Base-by-base conservation (phyloP, 2,329 filamentous ascomycete species). In the Fusarium sp. region DNA sequence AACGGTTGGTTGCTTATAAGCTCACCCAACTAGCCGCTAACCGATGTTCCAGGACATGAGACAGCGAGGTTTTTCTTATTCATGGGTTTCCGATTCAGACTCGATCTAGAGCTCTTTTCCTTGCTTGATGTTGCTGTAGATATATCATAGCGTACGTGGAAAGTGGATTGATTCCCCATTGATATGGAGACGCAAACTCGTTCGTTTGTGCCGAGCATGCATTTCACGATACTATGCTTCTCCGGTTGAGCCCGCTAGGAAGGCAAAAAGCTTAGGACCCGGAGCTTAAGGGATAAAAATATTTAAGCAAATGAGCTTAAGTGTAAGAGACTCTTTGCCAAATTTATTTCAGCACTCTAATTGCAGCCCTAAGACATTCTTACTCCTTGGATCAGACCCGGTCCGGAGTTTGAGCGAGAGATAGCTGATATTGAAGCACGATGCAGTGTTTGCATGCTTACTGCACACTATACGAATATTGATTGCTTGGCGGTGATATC, bases 391-490 rank as follows among this genome's bases (percentile, higher is more conserved):
- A 15, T 46, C 44, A 29, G 44, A 16, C 44, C 44, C 57, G 58
- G 66, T 35, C 55, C 64, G 45, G 66, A 58, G 46, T 48, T 73
- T 73, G 66, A 73, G 48, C 61, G 60, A 66, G 39, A 46, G 48
- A 51, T 37, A 37, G 52, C 60, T 61, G 66, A 54, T 66, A 33
- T 38, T 70, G 61, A 70, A 57, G 55, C 61, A 70, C 49, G 31
- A 61, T 61, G 49, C 59, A 33, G 55, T 54, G 39, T 44, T 56
- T 68, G 41, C 39, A 16, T 41, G 25, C 38, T 46, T 41, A 33
- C 39, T 62, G 58, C 60, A 57, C 42, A 42, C 55, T n/a, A 64
- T 39, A 66, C 51, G 49, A 60, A 46, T 57, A 48, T 69, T 60
- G 38, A 33, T 65, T 65, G 23, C 54, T 69, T 59, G 58, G 69